A percentile compares a stretch with the other conserved stretches of the same genome.
phyloP scores from a whole-genome alignment of 2,329 filamentous ascomycete species.

The Dactylellina cionopaga region DNA sequence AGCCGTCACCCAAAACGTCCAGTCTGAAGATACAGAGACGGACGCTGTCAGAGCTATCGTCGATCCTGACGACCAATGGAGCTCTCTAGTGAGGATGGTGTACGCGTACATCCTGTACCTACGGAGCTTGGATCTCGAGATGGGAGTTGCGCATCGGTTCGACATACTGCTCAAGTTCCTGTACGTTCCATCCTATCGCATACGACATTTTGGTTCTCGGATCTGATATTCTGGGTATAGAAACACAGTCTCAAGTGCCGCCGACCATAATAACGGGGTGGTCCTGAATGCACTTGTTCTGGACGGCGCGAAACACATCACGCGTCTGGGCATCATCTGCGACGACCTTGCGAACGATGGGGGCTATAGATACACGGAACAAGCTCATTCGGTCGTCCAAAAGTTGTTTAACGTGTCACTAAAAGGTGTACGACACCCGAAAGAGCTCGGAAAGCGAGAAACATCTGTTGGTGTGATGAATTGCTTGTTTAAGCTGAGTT shows the following conservation, averaged over 20 bases:
- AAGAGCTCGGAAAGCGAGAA: slow-evolving; percentile 45
- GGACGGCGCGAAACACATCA: slow-evolving; percentile 37
- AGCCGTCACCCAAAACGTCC: background rate
- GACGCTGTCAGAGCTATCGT: slow-evolving; percentile 26
- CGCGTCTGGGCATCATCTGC: slow-evolving; percentile 39
- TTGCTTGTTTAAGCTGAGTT: slow-evolving; percentile 49
- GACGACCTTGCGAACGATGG: slow-evolving; percentile 36
- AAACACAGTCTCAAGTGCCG: slow-evolving; percentile 43
- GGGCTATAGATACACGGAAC: slow-evolving; percentile 31
- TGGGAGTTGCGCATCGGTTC: slow-evolving; percentile 31
- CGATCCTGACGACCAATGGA: slow-evolving; percentile 49
- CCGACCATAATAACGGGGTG: slow-evolving; percentile 40
- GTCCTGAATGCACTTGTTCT: slow-evolving; percentile 37
- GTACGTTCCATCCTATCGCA: background rate
- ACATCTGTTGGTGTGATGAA: slow-evolving; percentile 48
- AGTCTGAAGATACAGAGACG: slow-evolving; percentile 25
- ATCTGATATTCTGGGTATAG: slow-evolving; percentile 10
- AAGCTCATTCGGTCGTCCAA: slow-evolving; percentile 47
- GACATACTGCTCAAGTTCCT: slow-evolving; percentile 46
- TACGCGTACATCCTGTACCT: slow-evolving; percentile 46
- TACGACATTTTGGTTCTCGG: background rate
- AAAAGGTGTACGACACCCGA: slow-evolving; percentile 29
- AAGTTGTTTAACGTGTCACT: slow-evolving; percentile 44
- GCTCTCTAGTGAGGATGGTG: slow-evolving; percentile 39
- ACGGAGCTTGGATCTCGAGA: slow-evolving; percentile 9